Evolutionary conservation across 345 rosid genomes (phyloP).

Genomic region (Hibiscus tridactylites): DNA sequence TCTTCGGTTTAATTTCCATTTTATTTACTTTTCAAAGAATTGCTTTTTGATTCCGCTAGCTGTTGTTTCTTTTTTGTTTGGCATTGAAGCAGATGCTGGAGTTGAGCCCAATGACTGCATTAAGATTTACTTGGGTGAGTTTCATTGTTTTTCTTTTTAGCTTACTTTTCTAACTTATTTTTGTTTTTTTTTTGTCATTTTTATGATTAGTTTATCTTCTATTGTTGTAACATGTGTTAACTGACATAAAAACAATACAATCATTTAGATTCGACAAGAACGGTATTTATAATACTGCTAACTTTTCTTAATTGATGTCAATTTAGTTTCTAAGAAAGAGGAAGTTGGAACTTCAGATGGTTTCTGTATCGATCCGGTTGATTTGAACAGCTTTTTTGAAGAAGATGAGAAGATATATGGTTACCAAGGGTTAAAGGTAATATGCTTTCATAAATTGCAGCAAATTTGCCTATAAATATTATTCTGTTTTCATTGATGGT

Average conservation of each 20-base stretch:
- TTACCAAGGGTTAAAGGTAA: conserved; percentile 70
- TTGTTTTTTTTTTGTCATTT: no score
- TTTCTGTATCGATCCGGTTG: conserved; percentile 49
- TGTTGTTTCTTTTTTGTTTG: neutral
- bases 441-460: neutral
- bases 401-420: conserved; percentile 94
- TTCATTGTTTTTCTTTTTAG: neutral
- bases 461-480: neutral
- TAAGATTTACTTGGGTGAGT: conserved; percentile 63
- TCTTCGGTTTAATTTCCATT: neutral
- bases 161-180: conserved; percentile 1
- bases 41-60: neutral
- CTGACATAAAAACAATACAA: neutral
- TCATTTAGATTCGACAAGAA: neutral
- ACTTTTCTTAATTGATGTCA: conserved; percentile 9
- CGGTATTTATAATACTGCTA: neutral
- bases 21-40: neutral
- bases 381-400: conserved; percentile 63
- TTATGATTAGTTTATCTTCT: no score
- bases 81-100: conserved; percentile 53
- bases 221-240: neutral
- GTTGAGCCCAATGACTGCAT: conserved; percentile 82
- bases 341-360: conserved; percentile 56
- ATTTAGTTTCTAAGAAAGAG: conserved; percentile 73
- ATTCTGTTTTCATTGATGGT: neutral